phyloP scores from a whole-genome alignment of 352 stramenopile species.

The Globisporangium camurandrum region DNA sequence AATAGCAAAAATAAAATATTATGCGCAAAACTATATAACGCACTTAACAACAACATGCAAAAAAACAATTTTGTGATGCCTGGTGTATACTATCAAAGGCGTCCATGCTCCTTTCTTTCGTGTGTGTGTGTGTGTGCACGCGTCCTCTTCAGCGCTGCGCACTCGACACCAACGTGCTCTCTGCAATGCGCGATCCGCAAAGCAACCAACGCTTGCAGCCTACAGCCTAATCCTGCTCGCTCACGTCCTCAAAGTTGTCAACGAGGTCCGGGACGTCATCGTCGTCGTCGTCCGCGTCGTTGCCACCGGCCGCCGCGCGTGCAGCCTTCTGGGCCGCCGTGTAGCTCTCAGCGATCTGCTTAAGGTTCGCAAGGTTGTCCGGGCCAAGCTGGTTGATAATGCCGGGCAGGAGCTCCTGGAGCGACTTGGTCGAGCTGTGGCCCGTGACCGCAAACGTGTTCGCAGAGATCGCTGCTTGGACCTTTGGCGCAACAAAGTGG shows the following conservation, averaged over 20 bases:
- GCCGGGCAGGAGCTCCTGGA: conserved; percentile 96
- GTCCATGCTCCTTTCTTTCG: conserved; percentile 45
- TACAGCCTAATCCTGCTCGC: conserved; percentile 86
- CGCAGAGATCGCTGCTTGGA: conserved; percentile 95
- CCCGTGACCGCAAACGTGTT: conserved; percentile 99
- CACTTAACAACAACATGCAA: not conserved
- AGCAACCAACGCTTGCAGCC: not conserved
- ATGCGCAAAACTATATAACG: no score
- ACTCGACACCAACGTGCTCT: not conserved
- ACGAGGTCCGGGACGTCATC: conserved; percentile 97
- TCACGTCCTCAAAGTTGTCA: conserved; percentile 98
- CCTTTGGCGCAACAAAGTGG: conserved; percentile 97
- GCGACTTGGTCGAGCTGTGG: conserved; percentile 92
- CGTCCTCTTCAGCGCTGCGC: no score
- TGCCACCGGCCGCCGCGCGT: conserved; percentile 55
- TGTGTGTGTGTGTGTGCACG: no score
- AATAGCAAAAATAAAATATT: no score
- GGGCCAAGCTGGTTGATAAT: conserved; percentile 98
- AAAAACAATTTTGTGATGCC: conserved; percentile 25
- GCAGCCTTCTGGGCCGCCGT: conserved; percentile 71
- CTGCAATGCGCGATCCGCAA: not conserved
- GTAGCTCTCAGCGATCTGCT: conserved; percentile 90
- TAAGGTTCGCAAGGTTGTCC: conserved; percentile 95
- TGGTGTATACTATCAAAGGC: conserved; percentile 42
- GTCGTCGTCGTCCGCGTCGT: conserved; percentile 90